Percentiles rank a stretch among this genome's conserved stretches.
These are phyloP conservation scores for Apiotrichum gamsii DNA, from an alignment of 1,284 basidiomycete genomes.

Conservation along the genomic window DNA sequence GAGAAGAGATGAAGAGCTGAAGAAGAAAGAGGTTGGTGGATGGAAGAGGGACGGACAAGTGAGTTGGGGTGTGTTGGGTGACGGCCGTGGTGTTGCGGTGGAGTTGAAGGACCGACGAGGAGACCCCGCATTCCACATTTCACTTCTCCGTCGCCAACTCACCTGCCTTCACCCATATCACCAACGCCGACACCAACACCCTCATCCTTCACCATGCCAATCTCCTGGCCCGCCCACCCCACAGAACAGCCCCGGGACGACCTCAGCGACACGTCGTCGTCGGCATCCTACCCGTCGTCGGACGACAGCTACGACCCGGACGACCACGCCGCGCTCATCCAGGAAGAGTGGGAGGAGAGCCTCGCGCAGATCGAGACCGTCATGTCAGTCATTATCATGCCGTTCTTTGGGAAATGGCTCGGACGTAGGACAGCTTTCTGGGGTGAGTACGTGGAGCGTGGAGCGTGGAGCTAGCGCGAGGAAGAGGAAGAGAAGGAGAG, in stretches of 20 bases:
- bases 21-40: neutral
- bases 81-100: too few relatives aligned
- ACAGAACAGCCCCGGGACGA: conserved; percentile 2
- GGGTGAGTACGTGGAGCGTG: conserved; percentile 66
- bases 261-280: conserved; percentile 17
- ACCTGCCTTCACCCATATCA: neutral
- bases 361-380: conserved; percentile 74
- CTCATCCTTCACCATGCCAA: conserved; percentile 24
- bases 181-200: neutral
- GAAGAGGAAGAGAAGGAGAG: too few relatives aligned
- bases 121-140: too few relatives aligned
- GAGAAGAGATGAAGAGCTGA: neutral
- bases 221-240: conserved; percentile 27
- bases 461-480: too few relatives aligned
- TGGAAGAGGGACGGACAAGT: neutral
- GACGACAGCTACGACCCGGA: conserved; percentile 57
- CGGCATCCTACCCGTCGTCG: conserved; percentile 48
- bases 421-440: conserved; percentile 79
- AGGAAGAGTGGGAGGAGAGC: conserved; percentile 89
- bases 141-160: too few relatives aligned
- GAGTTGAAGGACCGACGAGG: too few relatives aligned
- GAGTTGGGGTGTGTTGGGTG: too few relatives aligned
- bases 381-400: conserved; percentile 69
- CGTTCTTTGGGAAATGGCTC: conserved; percentile 79
- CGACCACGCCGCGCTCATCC: conserved; percentile 61